Base-by-base conservation (phyloP, 257 asterid species). In the Anisodus tanguticus region DNA sequence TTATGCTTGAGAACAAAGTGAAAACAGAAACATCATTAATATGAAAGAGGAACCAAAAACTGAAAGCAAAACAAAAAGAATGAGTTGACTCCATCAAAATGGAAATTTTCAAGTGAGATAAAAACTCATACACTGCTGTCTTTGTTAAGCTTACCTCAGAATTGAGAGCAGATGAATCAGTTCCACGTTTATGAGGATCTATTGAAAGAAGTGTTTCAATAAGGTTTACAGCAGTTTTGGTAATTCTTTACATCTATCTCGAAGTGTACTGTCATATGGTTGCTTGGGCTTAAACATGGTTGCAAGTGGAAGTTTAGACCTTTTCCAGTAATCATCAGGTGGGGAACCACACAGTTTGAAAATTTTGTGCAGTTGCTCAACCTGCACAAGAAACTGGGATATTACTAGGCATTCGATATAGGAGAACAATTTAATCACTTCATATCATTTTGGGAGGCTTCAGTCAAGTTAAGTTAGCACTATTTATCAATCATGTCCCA, bases 311-410 rank as follows among this genome's bases (percentile, higher is more conserved):
- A 96, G 97, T 37, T 84, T 88, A 12, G 93, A 93, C 70, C 68
- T 91, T 79, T 85, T 93, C 98, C 98, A 96, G 69, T 94, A 94
- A 22, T 94, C 99, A 37, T 94, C 98, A 0, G 92, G 82, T 1
- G 98, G 98, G 8, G 99, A 85, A 13, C 98, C 99, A 47, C 98
- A 93, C 3, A 95, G 92, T 83, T 92, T 93, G 90, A 95, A 95
- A 83, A 96, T 93, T 83, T 94, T 94, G 84, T 96, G 99, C 91
- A 96, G 87, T 81, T 96, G 98, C 83, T 95, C 99, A 17, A 95
- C 99, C 98, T 95, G 86, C 87, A 49, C 45, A 12, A 60, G 9
- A 13, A 43, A 39, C 58, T 45, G 68, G 6, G 13, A 31, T 49
- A 49, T 47, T 49, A 45, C 19, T 4, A 12, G 4, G 26, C 63